These are phyloP conservation scores for Oryza nivara DNA, from an alignment of 176 grass and related monocot genomes.

Conservation along the genomic window DNA sequence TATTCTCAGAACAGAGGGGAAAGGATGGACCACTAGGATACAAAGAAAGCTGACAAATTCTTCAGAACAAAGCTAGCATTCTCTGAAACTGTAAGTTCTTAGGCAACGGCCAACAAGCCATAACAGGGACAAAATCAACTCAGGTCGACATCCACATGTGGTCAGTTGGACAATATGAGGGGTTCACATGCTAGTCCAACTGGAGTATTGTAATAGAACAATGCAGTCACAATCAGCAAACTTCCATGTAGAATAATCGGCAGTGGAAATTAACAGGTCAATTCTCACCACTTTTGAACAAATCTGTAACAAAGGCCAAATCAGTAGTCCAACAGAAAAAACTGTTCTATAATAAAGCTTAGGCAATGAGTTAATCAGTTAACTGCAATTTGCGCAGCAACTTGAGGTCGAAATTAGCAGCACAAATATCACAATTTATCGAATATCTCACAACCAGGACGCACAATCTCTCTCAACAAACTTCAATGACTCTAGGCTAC, in stretches of 20 bases:
- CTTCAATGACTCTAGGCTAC: background rate
- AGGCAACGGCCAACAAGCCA: constrained; percentile 11
- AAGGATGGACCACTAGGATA: constrained; percentile 19
- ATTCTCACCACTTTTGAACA: constrained; percentile 12
- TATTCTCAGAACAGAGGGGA: constrained; percentile 26
- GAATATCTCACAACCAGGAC: constrained; percentile 3
- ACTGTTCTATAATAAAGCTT: background rate
- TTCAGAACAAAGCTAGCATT: constrained; percentile 14
- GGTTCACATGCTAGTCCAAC: constrained; percentile 16
- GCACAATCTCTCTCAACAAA: background rate
- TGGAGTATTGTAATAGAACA: constrained; percentile 9
- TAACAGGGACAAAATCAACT: constrained; percentile 18
- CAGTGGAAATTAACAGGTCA: constrained; percentile 23
- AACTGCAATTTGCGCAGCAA: background rate
- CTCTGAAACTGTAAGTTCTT: background rate
- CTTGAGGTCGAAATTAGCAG: background rate
- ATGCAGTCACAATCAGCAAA: constrained; percentile 27
- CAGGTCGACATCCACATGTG: constrained; percentile 21
- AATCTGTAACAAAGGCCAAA: constrained; percentile 33
- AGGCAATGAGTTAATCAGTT: constrained; percentile 2
- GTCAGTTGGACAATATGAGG: constrained; percentile 7
- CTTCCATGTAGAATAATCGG: background rate
- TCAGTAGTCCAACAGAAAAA: constrained; percentile 16
- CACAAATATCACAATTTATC: background rate
- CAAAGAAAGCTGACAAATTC: background rate